Evolutionary conservation across 2,329 filamentous ascomycete species (phyloP).

Genomic region (Talaromyces piceae): DNA sequence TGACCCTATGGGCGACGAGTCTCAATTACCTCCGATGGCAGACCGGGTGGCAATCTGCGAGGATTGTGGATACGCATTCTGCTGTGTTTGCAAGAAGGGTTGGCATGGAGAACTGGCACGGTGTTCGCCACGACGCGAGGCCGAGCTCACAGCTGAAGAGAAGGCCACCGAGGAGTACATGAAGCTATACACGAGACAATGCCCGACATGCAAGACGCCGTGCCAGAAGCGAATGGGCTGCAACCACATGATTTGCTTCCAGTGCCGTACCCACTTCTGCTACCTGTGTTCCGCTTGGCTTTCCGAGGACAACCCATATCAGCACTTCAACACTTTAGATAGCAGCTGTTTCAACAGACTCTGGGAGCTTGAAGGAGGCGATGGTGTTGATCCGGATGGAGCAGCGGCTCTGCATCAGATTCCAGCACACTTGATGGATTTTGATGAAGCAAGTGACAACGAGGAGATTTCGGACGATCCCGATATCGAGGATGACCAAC

Average conservation of each 20-base stretch:
- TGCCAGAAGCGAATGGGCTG: constrained; percentile 89
- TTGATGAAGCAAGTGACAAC: constrained; percentile 23
- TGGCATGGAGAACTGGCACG: constrained; percentile 92
- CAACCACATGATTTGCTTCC: constrained; percentile 93
- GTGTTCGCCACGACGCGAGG: constrained; percentile 54
- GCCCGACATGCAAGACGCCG: constrained; percentile 77
- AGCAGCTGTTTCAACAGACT: constrained; percentile 74
- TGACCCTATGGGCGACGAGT: constrained; percentile 40
- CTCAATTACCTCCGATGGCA: constrained; percentile 40
- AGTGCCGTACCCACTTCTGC: constrained; percentile 88
- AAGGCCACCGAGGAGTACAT: constrained; percentile 82
- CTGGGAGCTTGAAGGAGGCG: constrained; percentile 83
- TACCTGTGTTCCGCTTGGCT: constrained; percentile 91
- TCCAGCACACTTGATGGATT: constrained; percentile 31
- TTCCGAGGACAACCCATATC: constrained; percentile 70
- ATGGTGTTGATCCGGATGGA: constrained; percentile 44
- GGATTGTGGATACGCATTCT: constrained; percentile 86
- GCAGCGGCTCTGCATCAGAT: constrained; percentile 35
- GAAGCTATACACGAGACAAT: constrained; percentile 70
- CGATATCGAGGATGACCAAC: constrained; percentile 16
- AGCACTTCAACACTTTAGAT: constrained; percentile 70
- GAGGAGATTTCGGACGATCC: constrained; percentile 15
- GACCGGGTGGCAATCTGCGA: constrained; percentile 78
- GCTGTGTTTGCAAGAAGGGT: constrained; percentile 62
- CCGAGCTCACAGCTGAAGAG: constrained; percentile 74